Percentiles rank a stretch among this genome's conserved stretches.
phyloP scores from a whole-genome alignment of 208 protist genomes.

The Trypanosoma scelopori region DNA sequence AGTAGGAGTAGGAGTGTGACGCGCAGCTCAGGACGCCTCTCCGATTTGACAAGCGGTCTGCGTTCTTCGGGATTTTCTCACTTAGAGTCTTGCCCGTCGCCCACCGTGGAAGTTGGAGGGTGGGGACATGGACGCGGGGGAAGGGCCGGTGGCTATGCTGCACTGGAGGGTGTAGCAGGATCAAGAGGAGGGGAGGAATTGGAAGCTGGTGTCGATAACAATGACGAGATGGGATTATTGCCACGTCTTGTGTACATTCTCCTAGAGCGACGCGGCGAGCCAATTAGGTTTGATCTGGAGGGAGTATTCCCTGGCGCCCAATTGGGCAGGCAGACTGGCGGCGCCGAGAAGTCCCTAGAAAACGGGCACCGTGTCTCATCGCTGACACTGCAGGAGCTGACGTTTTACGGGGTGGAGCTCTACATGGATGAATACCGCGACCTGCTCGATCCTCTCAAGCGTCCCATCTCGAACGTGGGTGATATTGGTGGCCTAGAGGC shows the following conservation, averaged over 20 bases:
- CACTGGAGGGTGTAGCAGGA: too few relatives aligned
- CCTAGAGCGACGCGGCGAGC: constrained; percentile 65
- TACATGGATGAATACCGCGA: constrained; percentile 86
- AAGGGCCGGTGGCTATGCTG: too few relatives aligned
- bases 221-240: constrained; percentile 65
- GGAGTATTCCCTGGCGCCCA: background rate
- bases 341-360: constrained; percentile 1
- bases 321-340: background rate
- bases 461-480: constrained; percentile 49
- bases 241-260: constrained; percentile 77
- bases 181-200: too few relatives aligned
- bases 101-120: too few relatives aligned
- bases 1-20: background rate
- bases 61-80: background rate
- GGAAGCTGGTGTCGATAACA: background rate
- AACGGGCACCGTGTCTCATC: constrained; percentile 10
- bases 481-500: constrained; percentile 71
- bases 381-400: constrained; percentile 65
- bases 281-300: constrained; percentile 38
- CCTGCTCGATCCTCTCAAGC: constrained; percentile 77
- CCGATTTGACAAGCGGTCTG: background rate
- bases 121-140: too few relatives aligned
- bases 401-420: constrained; percentile 84
- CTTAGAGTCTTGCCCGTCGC: background rate
- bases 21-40: background rate